phyloP scores from a whole-genome alignment of 2,329 filamentous ascomycete species.

The Chlorencoelia australis region DNA sequence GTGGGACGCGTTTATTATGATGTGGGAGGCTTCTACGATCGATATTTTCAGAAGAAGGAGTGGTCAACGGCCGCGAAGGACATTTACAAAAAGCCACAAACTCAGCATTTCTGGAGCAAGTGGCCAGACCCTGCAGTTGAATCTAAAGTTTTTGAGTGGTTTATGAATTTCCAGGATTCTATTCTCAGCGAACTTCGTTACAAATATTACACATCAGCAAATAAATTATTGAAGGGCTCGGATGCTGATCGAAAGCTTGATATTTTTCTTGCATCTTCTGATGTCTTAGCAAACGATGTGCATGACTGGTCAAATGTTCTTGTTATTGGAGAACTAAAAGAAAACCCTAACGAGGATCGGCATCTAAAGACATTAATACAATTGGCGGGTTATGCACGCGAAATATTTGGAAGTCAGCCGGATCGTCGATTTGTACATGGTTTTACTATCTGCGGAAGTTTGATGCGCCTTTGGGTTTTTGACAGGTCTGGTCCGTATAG shows the following conservation, averaged over 20 bases:
- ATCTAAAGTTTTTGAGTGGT: conserved; percentile 16
- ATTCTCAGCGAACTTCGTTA: too few species aligned
- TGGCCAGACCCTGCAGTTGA: conserved; percentile 17
- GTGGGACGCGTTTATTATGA: too few species aligned
- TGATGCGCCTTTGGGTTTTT: conserved; percentile 27
- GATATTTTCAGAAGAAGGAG: too few species aligned
- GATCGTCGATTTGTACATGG: conserved; percentile 25
- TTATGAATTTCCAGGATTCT: conserved; percentile 21
- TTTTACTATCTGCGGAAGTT: conserved; percentile 20
- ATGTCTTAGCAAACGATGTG: conserved; percentile 4
- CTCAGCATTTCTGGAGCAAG: too few species aligned
- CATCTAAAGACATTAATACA: conserved; percentile 18
- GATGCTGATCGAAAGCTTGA: conserved; percentile 20
- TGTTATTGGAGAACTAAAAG: conserved; percentile 18
- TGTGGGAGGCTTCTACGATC: not conserved
- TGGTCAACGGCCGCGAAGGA: too few species aligned
- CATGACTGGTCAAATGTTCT: conserved; percentile 18
- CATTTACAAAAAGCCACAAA: too few species aligned
- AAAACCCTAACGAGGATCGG: conserved; percentile 16
- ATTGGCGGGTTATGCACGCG: conserved; percentile 17
- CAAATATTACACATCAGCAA: conserved; percentile 18
- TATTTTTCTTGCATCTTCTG: conserved; percentile 14
- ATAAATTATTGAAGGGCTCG: conserved; percentile 17
- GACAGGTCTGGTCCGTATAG: conserved; percentile 28
- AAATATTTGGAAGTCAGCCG: conserved; percentile 26